Percentiles rank a stretch among this genome's conserved stretches.
Conservation (phyloP, 257 asterid species). For the Rauvolfia tetraphylla region DNA sequence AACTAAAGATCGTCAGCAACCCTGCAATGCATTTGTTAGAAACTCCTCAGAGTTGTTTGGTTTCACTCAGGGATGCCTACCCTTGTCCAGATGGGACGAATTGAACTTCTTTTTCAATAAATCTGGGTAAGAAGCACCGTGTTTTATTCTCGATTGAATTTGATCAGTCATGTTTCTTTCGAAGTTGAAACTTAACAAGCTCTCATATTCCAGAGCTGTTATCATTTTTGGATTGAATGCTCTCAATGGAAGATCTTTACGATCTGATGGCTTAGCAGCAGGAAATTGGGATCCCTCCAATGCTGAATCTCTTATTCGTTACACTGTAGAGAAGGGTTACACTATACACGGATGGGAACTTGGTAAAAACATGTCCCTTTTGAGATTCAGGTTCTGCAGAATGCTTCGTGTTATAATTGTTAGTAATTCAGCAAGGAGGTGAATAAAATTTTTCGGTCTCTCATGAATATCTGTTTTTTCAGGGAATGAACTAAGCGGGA, state of each 20-base stretch:
- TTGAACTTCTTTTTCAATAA: slow-evolving; percentile 58
- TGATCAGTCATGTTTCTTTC: neutral
- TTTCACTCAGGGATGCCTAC: slow-evolving; percentile 65
- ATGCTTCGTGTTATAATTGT: neutral
- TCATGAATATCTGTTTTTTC: neutral
- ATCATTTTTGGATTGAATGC: slow-evolving; percentile 69
- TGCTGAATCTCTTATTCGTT: slow-evolving; percentile 42
- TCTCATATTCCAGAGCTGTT: slow-evolving; percentile 44
- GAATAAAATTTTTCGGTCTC: too few relatives aligned
- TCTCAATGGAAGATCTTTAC: slow-evolving; percentile 49
- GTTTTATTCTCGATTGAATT: neutral
- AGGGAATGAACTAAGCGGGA: slow-evolving; percentile 77
- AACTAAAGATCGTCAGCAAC: slow-evolving; percentile 42
- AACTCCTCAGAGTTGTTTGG: slow-evolving; percentile 56
- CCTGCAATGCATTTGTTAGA: slow-evolving; percentile 51
- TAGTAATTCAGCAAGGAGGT: too few relatives aligned
- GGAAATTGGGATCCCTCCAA: slow-evolving; percentile 53
- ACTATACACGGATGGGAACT: slow-evolving; percentile 73
- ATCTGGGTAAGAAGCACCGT: slow-evolving; percentile 48
- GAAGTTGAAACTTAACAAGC: neutral
- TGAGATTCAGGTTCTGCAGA: too few relatives aligned
- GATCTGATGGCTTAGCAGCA: slow-evolving; percentile 28
- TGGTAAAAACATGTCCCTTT: slow-evolving; percentile 36
- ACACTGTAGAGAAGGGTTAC: slow-evolving; percentile 60
- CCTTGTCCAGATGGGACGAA: slow-evolving; percentile 82